A percentile compares a stretch with the other conserved stretches of the same genome.
Evolutionary conservation across 1,139 yeast species (phyloP).

Genomic region (Arxiozyma slooffiae): DNA sequence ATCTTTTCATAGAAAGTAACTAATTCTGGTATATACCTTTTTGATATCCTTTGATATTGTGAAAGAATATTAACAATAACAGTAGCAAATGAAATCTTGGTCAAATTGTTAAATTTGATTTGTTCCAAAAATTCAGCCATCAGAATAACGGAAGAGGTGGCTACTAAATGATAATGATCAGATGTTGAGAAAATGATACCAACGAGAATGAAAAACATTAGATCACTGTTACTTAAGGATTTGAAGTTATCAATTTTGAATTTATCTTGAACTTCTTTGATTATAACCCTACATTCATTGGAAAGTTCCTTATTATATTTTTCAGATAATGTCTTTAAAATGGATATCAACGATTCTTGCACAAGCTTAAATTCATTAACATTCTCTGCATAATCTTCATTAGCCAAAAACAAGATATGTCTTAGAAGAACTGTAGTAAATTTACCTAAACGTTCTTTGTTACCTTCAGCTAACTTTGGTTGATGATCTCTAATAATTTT

Average conservation of each 20-base stretch:
- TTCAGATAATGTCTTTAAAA: conserved; percentile 53
- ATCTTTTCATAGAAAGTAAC: conserved; percentile 48
- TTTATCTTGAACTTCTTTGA: conserved; percentile 42
- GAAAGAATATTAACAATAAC: conserved; percentile 55
- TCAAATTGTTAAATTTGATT: conserved; percentile 33
- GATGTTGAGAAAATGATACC: conserved; percentile 85
- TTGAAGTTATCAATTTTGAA: conserved; percentile 28
- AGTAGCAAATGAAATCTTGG: conserved; percentile 42
- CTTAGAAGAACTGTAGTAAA: conserved; percentile 60
- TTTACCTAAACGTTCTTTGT: conserved; percentile 60
- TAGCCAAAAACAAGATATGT: conserved; percentile 47
- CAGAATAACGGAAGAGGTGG: conserved; percentile 69
- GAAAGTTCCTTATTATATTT: conserved; percentile 58
- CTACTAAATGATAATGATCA: conserved; percentile 87
- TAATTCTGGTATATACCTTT: conserved; percentile 76
- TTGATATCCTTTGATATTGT: conserved; percentile 68
- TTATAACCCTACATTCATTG: conserved; percentile 41
- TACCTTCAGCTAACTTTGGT: conserved; percentile 72
- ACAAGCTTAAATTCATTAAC: conserved; percentile 24
- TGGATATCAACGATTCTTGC: conserved; percentile 41
- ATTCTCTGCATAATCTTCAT: conserved; percentile 28
- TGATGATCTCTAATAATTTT: conserved; percentile 54
- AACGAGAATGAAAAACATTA: conserved; percentile 57
- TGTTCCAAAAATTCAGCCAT: conserved; percentile 63
- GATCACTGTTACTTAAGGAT: conserved; percentile 35